Percentiles rank a stretch among this genome's conserved stretches.
These are phyloP conservation scores for Cinnamomum micranthum DNA, from an alignment of 164 flowering plant species.

Conservation along the genomic window DNA sequence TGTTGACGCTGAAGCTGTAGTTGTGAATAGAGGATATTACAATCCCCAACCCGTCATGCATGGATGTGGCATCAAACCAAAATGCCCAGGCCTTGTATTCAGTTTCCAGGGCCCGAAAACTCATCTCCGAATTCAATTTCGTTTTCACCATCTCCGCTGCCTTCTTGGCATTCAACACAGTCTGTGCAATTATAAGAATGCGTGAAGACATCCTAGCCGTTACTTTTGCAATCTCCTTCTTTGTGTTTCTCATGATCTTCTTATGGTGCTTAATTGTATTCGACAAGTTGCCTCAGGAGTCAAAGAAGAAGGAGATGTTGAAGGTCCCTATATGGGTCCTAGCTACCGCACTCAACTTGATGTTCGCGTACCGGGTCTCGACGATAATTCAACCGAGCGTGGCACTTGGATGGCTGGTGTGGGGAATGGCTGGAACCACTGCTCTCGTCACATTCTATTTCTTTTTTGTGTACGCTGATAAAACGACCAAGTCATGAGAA, in stretches of 20 bases:
- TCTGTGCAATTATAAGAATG: neutral
- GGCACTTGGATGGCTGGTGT: constrained; percentile 5
- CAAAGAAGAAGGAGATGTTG: neutral
- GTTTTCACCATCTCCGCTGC: neutral
- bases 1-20: too few relatives aligned
- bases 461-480: neutral
- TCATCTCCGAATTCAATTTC: too few relatives aligned
- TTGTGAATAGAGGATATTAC: too few relatives aligned
- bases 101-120: too few relatives aligned
- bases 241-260: constrained; percentile 1
- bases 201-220: neutral
- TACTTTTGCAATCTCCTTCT: constrained; percentile 2
- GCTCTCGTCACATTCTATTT: constrained; percentile 2
- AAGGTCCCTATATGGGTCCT: constrained; percentile 10
- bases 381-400: neutral
- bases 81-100: too few relatives aligned
- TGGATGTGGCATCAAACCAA: too few relatives aligned
- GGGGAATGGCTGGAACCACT: constrained; percentile 4
- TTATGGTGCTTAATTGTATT: neutral
- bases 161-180: constrained; percentile 4
- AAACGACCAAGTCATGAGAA: neutral
- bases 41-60: too few relatives aligned
- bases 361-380: constrained; percentile 4
- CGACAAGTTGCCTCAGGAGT: constrained; percentile 1
- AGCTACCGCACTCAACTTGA: neutral